Percentiles rank a stretch among this genome's conserved stretches.
Conservation (phyloP, 331 rosid genomes). For the Prunus yedoensis region DNA sequence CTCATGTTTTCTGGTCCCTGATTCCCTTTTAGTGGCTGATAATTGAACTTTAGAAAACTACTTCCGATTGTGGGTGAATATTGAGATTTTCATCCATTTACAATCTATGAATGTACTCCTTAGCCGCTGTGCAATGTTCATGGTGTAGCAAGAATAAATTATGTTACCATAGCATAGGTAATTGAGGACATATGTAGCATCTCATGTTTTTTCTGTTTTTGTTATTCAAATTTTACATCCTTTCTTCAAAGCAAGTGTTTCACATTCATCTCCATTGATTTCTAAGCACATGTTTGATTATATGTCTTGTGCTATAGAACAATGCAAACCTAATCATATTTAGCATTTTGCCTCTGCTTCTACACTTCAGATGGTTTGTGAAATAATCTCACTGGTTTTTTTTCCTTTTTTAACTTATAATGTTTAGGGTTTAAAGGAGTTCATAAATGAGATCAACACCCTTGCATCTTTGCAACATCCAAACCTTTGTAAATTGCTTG, state of each 20-base stretch:
- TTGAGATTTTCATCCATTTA: background rate
- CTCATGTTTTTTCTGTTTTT: background rate
- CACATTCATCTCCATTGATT: background rate
- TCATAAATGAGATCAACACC: slow-evolving; percentile 71
- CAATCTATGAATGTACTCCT: background rate
- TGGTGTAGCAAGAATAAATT: background rate
- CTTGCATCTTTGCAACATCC: slow-evolving; percentile 89
- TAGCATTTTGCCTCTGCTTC: background rate
- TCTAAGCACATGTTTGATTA: background rate
- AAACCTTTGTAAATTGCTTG: slow-evolving; percentile 92
- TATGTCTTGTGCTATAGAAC: background rate
- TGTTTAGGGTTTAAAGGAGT: slow-evolving; percentile 84
- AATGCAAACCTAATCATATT: too few relatives aligned
- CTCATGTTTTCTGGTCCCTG: background rate
- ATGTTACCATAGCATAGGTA: background rate
- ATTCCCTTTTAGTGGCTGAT: background rate
- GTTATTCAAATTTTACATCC: background rate
- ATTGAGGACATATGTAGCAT: background rate
- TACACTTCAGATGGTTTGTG: slow-evolving; percentile 2
- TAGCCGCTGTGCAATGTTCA: background rate
- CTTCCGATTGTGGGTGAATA: background rate
- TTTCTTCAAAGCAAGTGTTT: background rate
- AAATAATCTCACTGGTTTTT: slow-evolving; percentile 10
- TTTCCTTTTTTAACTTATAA: slow-evolving; percentile 3
- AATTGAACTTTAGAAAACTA: background rate